Evolutionary conservation across 305 asterid species (phyloP), one percentile per base, ranked within the genome.

Genomic region (Fraxinus latifolia): DNA sequence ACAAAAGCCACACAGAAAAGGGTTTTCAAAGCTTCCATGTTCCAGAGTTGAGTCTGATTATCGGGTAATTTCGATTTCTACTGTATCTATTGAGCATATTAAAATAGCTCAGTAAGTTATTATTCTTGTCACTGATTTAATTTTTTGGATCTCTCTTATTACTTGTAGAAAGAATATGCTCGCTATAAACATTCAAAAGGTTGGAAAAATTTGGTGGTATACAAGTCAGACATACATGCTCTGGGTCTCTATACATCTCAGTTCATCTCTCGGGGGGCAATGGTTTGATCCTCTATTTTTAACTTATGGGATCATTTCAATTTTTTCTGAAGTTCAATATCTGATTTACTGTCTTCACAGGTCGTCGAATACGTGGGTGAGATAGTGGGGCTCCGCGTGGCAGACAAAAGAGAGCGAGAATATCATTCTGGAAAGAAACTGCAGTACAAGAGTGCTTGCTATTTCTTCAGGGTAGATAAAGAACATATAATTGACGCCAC

Each of bases 361-460:
- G 94, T 92, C 53, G 96, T 92, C 17, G 96, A 92, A 87, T 92
- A 90, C 37, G 89, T 92, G 72, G 94, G 96, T 27, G 96, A 92
- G 87, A 84, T 89, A 84, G 91, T 92, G 82, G 96, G 96, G 78
- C 86, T 82, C 74, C 92, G 89, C 0, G 96, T 92, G 87, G 88
- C 94, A 74, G 94, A 91, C 83, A 89, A 87, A 86, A 82, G 93
- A 85, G 96, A 92, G 89, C 80, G 79, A 15, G 96, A 91, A 78
- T 92, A 91, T 88, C 92, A 90, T 83, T 88, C 92, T 50, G 93
- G 94, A 78, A 92, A 86, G 85, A 90, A 89, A 77, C 7, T 89
- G 82, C 93, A 86, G 83, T 90, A 90, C 83, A 92, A 92, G 89
- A 86, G 93, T 84, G 96, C 93, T 55, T 92, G 94, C 81, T 92